Evolutionary conservation across 140 eudicot species (phyloP), one percentile per base, ranked within the genome.

Genomic region (Senecio squalidus): DNA sequence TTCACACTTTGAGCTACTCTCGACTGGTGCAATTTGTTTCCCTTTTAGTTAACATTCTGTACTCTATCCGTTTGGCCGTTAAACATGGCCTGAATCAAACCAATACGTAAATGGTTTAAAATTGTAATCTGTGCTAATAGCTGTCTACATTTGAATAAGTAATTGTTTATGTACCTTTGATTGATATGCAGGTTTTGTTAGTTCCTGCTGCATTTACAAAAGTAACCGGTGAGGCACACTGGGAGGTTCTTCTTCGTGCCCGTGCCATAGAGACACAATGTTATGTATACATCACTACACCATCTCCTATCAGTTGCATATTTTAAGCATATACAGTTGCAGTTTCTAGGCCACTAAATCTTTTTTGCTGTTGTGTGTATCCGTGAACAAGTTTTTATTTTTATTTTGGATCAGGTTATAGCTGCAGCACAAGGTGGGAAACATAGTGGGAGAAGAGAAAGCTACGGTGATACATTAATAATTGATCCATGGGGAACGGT

Each of bases 391-490:
- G 4, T 38, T 18, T 38, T n/a, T n/a, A n/a, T n/a, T 26, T n/a
- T 47, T 41, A 53, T 28, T 18, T 69, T 36, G 57, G 28, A 69
- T 24, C 83, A 89, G 97, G 92, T 91, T 46, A 86, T 91, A 55
- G 98, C 98, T 62, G 96, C 98, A 31, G 92, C 98, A 61, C 98
- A 91, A 84, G 92, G 88, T 62, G 98, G 98, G 55, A 81, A 86
- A 74, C 98, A 91, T 62, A 86, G 77, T 58, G 96, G 83, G 33
- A 79, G 69, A 62, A 82, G 98, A 71, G 98, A 86, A 44, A 86
- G 96, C 76, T 86, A 58, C 70, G 98, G 98, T 29, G 92, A 91
- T 49, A 78, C 96, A 44, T 67, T 91, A 62, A 86, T 91, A 29
- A 84, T 91, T 41, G 96, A 91, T 78, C 98, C 98, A 11, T 91